phyloP scores from a whole-genome alignment of 148 eudicot genomes.

The Vaccinium corymbosum region DNA sequence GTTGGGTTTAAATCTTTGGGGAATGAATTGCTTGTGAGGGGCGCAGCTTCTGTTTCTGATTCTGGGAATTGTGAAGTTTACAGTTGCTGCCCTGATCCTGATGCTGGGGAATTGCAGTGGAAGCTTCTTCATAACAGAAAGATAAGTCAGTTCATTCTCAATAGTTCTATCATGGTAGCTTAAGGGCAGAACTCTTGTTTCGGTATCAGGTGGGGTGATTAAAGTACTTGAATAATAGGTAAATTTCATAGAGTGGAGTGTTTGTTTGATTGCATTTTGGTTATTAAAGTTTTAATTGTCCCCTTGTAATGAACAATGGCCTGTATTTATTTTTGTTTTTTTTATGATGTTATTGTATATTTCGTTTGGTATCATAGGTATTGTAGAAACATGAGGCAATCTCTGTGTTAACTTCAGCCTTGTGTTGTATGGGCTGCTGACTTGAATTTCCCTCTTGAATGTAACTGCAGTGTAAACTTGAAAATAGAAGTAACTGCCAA shows the following conservation, averaged over 20 bases:
- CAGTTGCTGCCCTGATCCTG: constrained; percentile 56
- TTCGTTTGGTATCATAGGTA: neutral
- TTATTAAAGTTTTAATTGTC: neutral
- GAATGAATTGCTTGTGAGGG: constrained; percentile 59
- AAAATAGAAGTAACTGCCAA: neutral
- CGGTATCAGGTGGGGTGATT: neutral
- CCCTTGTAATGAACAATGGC: neutral
- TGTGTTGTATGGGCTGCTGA: neutral
- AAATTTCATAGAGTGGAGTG: neutral
- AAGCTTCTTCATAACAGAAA: constrained; percentile 33
- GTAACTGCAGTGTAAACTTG: neutral
- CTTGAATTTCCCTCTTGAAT: neutral
- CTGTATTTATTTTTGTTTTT: neutral
- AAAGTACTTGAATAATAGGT: constrained; percentile 2
- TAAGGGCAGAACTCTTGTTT: constrained; percentile 22
- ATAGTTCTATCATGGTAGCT: constrained; percentile 68
- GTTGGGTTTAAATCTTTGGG: constrained; percentile 82
- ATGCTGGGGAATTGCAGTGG: constrained; percentile 41
- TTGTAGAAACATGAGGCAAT: neutral
- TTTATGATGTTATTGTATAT: neutral
- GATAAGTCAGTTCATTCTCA: constrained; percentile 43
- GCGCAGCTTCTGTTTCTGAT: constrained; percentile 29
- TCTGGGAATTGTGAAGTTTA: constrained; percentile 45
- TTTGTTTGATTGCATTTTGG: neutral
- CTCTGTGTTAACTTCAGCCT: neutral